A percentile compares a stretch with the other conserved stretches of the same genome.
Conservation (phyloP, 2,329 filamentous ascomycete genomes). For the Ophiocordyceps camponoti-saundersi region DNA sequence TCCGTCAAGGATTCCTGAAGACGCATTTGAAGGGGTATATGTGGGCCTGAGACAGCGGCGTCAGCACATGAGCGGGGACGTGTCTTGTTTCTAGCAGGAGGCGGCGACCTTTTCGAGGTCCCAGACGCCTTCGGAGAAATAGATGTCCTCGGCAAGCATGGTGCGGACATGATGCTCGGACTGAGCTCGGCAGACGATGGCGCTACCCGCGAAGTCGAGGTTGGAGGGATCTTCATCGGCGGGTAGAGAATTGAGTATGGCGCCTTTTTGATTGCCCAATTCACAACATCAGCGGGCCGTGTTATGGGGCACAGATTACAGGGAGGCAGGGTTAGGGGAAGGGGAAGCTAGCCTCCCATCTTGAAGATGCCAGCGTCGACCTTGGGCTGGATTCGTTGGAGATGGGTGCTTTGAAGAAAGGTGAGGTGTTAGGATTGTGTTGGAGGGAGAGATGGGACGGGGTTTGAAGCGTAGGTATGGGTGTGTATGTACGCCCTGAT, state of each 20-base stretch:
- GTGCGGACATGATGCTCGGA: conserved; percentile 54
- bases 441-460: neutral
- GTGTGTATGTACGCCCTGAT: conserved; percentile 32
- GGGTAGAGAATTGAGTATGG: conserved; percentile 48
- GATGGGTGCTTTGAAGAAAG: conserved; percentile 23
- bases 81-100: neutral
- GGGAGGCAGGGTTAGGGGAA: neutral
- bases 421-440: neutral
- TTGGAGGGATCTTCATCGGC: conserved; percentile 38
- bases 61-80: neutral
- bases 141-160: conserved; percentile 54
- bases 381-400: conserved; percentile 33
- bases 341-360: conserved; percentile 39
- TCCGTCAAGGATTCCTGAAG: conserved; percentile 13
- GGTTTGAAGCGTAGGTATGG: neutral
- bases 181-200: conserved; percentile 48
- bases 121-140: conserved; percentile 59
- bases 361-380: conserved; percentile 40
- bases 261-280: conserved; percentile 28
- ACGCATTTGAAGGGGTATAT: conserved; percentile 32
- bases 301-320: too few relatives aligned
- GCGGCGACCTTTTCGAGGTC: conserved; percentile 49
- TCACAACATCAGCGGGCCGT: neutral
- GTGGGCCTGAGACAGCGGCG: conserved; percentile 20
- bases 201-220: conserved; percentile 58